A percentile compares a stretch with the other conserved stretches of the same genome.
Conservation (phyloP, 106 monocot species). For the Gastrodia elata region DNA sequence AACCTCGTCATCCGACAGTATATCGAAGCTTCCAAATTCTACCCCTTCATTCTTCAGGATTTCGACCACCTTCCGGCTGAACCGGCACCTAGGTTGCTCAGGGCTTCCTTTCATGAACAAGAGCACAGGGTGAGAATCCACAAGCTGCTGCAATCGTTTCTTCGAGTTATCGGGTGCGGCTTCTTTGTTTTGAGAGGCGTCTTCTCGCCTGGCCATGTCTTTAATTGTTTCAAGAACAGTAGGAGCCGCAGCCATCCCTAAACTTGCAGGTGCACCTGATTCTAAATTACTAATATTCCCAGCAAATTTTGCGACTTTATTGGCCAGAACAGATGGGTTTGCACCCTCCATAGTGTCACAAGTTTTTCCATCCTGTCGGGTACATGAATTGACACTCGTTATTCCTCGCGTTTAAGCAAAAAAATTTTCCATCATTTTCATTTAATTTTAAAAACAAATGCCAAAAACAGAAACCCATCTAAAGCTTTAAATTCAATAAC, state of each 20-base stretch:
- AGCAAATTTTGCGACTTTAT: conserved; percentile 75
- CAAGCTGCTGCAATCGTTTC: conserved; percentile 43
- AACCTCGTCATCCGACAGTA: conserved; percentile 75
- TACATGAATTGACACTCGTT: neutral
- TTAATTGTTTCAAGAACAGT: conserved; percentile 62
- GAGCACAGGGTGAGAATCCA: conserved; percentile 61
- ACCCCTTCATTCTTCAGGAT: conserved; percentile 73
- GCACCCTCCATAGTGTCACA: conserved; percentile 87
- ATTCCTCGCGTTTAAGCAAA: too few relatives aligned
- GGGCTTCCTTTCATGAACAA: conserved; percentile 95
- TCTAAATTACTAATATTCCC: conserved; percentile 38
- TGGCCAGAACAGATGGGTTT: conserved; percentile 72
- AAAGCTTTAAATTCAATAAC: too few relatives aligned
- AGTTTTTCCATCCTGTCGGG: conserved; percentile 62
- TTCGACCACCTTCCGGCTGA: conserved; percentile 67
- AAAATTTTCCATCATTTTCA: too few relatives aligned
- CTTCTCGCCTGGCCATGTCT: conserved; percentile 48
- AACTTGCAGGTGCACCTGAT: conserved; percentile 80
- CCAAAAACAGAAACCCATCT: too few relatives aligned
- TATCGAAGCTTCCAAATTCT: conserved; percentile 79
- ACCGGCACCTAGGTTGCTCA: conserved; percentile 75
- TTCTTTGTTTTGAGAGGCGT: conserved; percentile 11
- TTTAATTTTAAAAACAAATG: too few relatives aligned
- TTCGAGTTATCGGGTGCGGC: conserved; percentile 26
- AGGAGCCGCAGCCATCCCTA: conserved; percentile 77